Evolutionary conservation across 371 early-diverging fungal species (phyloP).

Genomic region (Paraphysoderma sedebokerense): DNA sequence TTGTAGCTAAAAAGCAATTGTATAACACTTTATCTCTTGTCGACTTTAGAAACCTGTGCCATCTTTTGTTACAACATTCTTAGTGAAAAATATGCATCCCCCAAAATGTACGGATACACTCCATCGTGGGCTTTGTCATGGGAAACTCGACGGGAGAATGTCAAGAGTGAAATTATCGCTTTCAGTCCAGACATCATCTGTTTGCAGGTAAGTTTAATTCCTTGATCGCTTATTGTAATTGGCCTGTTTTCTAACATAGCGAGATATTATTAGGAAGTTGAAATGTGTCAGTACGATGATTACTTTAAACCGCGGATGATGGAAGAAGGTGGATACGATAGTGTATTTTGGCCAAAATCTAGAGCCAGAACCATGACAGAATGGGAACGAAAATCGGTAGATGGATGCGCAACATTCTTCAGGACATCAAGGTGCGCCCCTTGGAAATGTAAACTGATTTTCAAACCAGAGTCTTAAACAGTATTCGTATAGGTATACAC

Average conservation of each 20-base stretch:
- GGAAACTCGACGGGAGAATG: conserved; percentile 83
- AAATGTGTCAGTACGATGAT: conserved; percentile 65
- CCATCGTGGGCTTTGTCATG: conserved; percentile 94
- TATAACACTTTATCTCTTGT: conserved; percentile 3
- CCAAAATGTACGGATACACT: conserved; percentile 80
- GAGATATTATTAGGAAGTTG: conserved; percentile 56
- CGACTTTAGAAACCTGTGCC: conserved; percentile 49
- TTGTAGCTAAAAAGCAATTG: conserved; percentile 11
- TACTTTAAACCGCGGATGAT: conserved; percentile 57
- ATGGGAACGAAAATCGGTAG: conserved; percentile 69
- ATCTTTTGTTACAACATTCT: conserved; percentile 93
- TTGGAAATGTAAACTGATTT: neutral
- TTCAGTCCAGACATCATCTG: conserved; percentile 89
- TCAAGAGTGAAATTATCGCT: conserved; percentile 72
- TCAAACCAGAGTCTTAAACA: neutral
- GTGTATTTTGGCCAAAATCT: conserved; percentile 87
- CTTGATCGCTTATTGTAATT: neutral
- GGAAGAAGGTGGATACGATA: conserved; percentile 66
- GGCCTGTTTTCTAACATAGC: neutral
- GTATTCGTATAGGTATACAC: conserved; percentile 33
- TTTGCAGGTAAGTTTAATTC: conserved; percentile 57
- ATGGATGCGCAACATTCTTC: conserved; percentile 98
- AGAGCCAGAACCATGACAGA: conserved; percentile 85
- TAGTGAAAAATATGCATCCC: conserved; percentile 77
- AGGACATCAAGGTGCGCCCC: conserved; percentile 52